A percentile compares a stretch with the other conserved stretches of the same genome.
Evolutionary conservation across 345 rosid genomes (phyloP).

Genomic region (Salix arbutifolia): DNA sequence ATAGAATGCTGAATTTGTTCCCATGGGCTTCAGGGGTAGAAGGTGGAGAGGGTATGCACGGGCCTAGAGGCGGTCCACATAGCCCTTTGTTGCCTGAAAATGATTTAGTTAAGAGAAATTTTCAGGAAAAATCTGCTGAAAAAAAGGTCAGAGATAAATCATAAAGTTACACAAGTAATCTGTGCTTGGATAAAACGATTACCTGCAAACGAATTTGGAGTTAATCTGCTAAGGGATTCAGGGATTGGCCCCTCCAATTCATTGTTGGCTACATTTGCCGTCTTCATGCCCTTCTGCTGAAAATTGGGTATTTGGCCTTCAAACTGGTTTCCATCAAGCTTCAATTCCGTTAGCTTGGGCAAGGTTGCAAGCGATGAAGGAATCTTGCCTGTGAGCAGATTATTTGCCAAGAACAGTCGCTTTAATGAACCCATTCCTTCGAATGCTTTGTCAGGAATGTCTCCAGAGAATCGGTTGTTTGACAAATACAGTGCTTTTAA

Average conservation of each 20-base stretch:
- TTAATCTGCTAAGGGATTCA: conserved; percentile 35
- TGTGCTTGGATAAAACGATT: not conserved
- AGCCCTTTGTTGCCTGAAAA: conserved; percentile 54
- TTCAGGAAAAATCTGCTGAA: not conserved
- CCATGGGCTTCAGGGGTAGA: not conserved
- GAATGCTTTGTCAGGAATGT: conserved; percentile 53
- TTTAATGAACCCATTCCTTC: conserved; percentile 51
- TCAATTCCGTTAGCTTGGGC: conserved; percentile 55
- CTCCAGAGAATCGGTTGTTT: conserved; percentile 52
- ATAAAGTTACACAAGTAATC: not conserved
- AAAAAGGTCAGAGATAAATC: not conserved
- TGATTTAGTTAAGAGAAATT: not conserved
- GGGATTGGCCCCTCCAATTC: conserved; percentile 73
- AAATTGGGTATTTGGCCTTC: conserved; percentile 54
- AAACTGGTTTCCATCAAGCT: conserved; percentile 62
- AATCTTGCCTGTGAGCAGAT: conserved; percentile 47
- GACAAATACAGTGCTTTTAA: conserved; percentile 59
- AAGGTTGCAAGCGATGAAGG: conserved; percentile 49
- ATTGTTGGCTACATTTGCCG: conserved; percentile 52
- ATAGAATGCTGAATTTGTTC: not conserved
- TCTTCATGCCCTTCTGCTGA: conserved; percentile 27
- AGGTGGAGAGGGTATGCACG: conserved; percentile 29
- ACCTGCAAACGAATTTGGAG: conserved; percentile 57
- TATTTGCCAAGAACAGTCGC: conserved; percentile 56
- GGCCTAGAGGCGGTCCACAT: conserved; percentile 51